Conservation (phyloP, 1,284 basidiomycete genomes). For the Papiliotrema nemorosa region DNA sequence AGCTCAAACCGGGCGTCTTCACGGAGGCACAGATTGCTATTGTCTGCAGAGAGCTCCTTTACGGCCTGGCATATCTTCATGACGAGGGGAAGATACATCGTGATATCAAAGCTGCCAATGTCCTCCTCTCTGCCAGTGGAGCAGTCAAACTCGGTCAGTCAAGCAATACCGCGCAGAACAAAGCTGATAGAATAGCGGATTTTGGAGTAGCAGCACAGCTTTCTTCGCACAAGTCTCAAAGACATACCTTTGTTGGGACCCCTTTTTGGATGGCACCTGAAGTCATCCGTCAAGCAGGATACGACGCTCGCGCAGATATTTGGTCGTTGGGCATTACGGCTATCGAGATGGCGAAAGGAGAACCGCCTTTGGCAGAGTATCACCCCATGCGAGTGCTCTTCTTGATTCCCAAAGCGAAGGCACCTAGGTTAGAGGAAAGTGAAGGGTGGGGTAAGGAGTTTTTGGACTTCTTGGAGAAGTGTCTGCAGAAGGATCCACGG, state of each 20-base stretch:
- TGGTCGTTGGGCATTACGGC: constrained; percentile 95
- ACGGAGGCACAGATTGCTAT: constrained; percentile 91
- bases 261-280: constrained; percentile 99
- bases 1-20: constrained; percentile 84
- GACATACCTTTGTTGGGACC: constrained; percentile 92
- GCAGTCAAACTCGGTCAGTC: constrained; percentile 76
- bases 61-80: constrained; percentile 95
- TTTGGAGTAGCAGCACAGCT: constrained; percentile 95
- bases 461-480: constrained; percentile 86
- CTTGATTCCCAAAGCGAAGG: constrained; percentile 82
- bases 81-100: constrained; percentile 91
- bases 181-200: constrained; percentile 59
- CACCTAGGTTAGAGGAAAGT: constrained; percentile 80
- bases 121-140: constrained; percentile 82
- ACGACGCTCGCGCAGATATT: constrained; percentile 93
- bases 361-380: constrained; percentile 82
- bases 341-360: constrained; percentile 93
- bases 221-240: constrained; percentile 80
- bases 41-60: constrained; percentile 84
- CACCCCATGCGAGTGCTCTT: constrained; percentile 88
- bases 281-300: constrained; percentile 94
- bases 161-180: background rate
- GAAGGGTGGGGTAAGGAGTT: constrained; percentile 70
- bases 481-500: constrained; percentile 87
- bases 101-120: constrained; percentile 98